Conservation (phyloP, 2,329 filamentous ascomycete species). For the Aspergillus sp. region DNA sequence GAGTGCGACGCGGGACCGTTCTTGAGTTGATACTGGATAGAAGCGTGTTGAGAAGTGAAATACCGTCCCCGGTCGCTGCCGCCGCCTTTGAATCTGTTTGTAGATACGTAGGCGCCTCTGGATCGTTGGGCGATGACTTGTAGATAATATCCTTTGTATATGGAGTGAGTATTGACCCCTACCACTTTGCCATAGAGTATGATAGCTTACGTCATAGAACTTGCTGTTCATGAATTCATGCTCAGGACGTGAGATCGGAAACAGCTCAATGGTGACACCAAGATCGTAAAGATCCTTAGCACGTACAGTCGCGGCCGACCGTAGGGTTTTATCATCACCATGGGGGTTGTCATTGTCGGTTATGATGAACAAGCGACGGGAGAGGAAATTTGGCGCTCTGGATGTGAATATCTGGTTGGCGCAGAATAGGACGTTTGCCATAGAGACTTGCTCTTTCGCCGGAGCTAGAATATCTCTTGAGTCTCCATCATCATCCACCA, state of each 20-base stretch:
- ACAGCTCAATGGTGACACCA: constrained; percentile 87
- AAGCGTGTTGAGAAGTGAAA: constrained; percentile 76
- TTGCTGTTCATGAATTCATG: constrained; percentile 76
- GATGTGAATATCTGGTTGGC: constrained; percentile 97
- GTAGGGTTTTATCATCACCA: constrained; percentile 67
- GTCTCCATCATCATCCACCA: constrained; percentile 78
- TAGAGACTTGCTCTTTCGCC: constrained; percentile 68
- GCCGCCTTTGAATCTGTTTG: constrained; percentile 56
- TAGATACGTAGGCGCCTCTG: constrained; percentile 63
- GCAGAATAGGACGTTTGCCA: constrained; percentile 90
- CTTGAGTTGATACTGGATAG: constrained; percentile 89
- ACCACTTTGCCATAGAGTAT: background rate
- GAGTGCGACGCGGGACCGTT: constrained; percentile 77
- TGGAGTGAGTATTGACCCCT: constrained; percentile 20
- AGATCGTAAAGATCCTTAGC: constrained; percentile 95
- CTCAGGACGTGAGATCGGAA: constrained; percentile 75
- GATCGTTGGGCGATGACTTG: constrained; percentile 67
- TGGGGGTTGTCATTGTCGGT: constrained; percentile 93
- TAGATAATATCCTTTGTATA: constrained; percentile 80
- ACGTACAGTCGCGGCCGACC: constrained; percentile 76
- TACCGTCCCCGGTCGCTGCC: constrained; percentile 70
- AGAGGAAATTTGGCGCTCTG: constrained; percentile 90
- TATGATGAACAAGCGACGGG: constrained; percentile 88
- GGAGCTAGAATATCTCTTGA: constrained; percentile 69
- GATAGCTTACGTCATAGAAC: constrained; percentile 78